These are phyloP conservation scores for Cyphellophora europaea DNA, from an alignment of 2,329 filamentous ascomycete genomes.

Conservation along the genomic window DNA sequence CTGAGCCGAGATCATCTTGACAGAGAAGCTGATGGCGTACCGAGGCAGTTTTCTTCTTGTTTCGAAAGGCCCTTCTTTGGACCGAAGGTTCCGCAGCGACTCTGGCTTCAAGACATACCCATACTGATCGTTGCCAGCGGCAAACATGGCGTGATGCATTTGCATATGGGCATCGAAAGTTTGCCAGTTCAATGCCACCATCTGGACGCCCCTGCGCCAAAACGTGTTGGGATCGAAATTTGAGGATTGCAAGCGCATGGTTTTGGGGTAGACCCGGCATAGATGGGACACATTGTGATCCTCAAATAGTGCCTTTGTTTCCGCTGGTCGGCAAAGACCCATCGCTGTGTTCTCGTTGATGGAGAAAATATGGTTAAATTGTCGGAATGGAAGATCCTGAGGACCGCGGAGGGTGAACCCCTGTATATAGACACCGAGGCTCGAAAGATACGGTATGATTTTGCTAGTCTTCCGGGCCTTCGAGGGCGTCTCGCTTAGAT, in stretches of 20 bases:
- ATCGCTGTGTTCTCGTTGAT: constrained; percentile 86
- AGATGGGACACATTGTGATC: constrained; percentile 85
- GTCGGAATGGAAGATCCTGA: constrained; percentile 65
- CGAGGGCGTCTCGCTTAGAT: constrained; percentile 50
- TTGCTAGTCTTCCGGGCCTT: constrained; percentile 63
- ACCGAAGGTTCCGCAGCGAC: constrained; percentile 52
- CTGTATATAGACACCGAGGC: constrained; percentile 70
- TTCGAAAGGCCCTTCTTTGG: constrained; percentile 21
- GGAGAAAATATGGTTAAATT: constrained; percentile 90
- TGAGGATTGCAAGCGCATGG: constrained; percentile 70
- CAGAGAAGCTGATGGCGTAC: constrained; percentile 63
- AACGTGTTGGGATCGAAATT: constrained; percentile 93
- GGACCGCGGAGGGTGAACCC: constrained; percentile 81
- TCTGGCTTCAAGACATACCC: constrained; percentile 92
- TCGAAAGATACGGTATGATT: constrained; percentile 72
- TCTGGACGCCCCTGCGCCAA: constrained; percentile 93
- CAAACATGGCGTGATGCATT: constrained; percentile 96
- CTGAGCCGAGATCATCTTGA: constrained; percentile 88
- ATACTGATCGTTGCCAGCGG: constrained; percentile 72
- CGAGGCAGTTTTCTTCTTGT: constrained; percentile 26
- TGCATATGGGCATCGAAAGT: constrained; percentile 95
- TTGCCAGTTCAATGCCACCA: constrained; percentile 98
- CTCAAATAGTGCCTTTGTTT: constrained; percentile 68
- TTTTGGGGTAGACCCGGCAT: constrained; percentile 89
- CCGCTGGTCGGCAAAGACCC: constrained; percentile 64